Percentiles rank a stretch among this genome's conserved stretches.
phyloP scores from a whole-genome alignment of 305 asterid genomes.

The Ilex paraguariensis region DNA sequence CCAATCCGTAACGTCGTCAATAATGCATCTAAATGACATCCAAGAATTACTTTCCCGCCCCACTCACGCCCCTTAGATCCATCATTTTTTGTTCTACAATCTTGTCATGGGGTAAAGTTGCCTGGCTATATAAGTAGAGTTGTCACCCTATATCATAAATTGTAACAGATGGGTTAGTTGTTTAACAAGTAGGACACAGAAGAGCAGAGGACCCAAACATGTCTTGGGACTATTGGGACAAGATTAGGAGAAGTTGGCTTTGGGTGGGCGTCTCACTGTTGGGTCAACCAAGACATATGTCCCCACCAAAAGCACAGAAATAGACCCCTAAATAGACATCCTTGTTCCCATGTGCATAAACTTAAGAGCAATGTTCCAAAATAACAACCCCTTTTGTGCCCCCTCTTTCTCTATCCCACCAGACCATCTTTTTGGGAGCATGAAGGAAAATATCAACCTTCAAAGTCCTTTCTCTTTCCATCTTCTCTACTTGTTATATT shows the following conservation, averaged over 20 bases:
- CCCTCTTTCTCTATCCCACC: conserved; percentile 5
- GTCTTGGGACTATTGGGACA: conserved; percentile 49
- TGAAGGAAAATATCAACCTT: no score
- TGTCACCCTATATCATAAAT: no score
- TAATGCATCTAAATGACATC: no score
- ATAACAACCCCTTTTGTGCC: conserved; percentile 8
- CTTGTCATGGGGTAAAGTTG: no score
- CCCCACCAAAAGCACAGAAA: conserved; percentile 39
- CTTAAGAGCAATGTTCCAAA: conserved; percentile 43
- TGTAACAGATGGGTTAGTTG: background rate
- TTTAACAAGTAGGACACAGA: conserved; percentile 32
- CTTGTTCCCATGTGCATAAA: conserved; percentile 44
- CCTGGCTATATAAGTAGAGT: no score
- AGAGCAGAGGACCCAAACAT: conserved; percentile 41
- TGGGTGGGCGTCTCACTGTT: conserved; percentile 27
- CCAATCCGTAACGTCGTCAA: no score
- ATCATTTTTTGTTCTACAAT: no score
- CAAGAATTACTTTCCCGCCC: no score
- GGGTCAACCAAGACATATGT: conserved; percentile 32
- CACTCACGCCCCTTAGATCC: no score
- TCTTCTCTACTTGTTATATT: no score
- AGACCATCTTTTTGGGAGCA: background rate
- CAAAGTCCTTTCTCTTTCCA: no score
- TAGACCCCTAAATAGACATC: conserved; percentile 27
- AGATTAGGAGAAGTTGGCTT: conserved; percentile 28